These are phyloP conservation scores for Trichoderma harzianum DNA, from an alignment of 2,329 filamentous ascomycete species.

Conservation along the genomic window DNA sequence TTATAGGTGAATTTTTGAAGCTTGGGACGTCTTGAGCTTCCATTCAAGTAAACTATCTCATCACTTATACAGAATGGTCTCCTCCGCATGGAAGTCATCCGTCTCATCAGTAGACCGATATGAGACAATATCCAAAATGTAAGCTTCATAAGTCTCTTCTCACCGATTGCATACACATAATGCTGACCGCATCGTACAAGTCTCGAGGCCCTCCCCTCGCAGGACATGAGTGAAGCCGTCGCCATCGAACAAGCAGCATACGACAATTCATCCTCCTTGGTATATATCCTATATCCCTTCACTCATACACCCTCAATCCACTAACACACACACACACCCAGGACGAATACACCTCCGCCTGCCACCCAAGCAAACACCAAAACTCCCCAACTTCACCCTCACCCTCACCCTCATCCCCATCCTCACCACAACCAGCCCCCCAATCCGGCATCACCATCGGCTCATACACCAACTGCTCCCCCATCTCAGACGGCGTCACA, in stretches of 20 bases:
- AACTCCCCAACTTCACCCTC: background rate
- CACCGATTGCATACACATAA: background rate
- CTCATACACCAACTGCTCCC: constrained; percentile 49
- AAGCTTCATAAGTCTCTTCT: background rate
- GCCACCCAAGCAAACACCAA: constrained; percentile 25
- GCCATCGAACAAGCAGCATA: constrained; percentile 64
- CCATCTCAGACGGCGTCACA: constrained; percentile 67
- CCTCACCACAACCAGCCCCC: background rate
- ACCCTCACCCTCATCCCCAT: background rate
- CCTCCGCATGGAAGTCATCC: constrained; percentile 45
- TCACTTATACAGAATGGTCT: constrained; percentile 14
- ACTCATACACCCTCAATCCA: background rate
- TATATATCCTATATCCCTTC: constrained; percentile 36
- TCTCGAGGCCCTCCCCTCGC: constrained; percentile 29
- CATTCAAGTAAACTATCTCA: background rate
- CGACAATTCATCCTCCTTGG: constrained; percentile 53
- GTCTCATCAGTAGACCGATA: constrained; percentile 60
- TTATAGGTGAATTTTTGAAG: background rate
- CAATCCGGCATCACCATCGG: constrained; percentile 48
- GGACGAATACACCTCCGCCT: constrained; percentile 56
- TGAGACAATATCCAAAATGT: constrained; percentile 55
- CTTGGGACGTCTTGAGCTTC: background rate
- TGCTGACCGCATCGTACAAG: constrained; percentile 22
- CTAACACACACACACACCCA: constrained; percentile 34
- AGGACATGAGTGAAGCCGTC: constrained; percentile 50